These are phyloP conservation scores for Skeletonema grethae DNA, from an alignment of 108 stramenopile species.

Conservation along the genomic window DNA sequence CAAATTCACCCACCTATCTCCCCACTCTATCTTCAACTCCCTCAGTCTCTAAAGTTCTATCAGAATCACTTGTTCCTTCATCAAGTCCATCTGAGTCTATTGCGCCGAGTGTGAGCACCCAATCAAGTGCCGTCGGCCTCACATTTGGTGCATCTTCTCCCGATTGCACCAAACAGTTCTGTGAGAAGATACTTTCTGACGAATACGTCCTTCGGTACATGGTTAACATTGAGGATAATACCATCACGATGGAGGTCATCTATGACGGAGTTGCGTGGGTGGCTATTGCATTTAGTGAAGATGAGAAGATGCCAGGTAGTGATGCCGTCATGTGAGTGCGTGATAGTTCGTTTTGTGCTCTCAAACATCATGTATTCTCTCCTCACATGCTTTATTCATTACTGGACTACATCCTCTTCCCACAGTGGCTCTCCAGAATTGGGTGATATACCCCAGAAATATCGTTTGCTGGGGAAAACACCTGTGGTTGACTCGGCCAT, in stretches of 20 bases:
- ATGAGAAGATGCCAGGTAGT: neutral
- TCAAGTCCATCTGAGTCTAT: neutral
- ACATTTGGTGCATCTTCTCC: neutral
- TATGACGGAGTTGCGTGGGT: neutral
- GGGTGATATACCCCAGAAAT: conserved; percentile 17
- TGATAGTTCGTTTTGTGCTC: conserved; percentile 11
- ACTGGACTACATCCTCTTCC: neutral
- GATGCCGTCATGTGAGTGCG: conserved; percentile 2
- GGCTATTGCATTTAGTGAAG: neutral
- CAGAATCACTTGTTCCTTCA: neutral
- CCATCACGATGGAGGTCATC: neutral
- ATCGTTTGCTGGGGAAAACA: conserved; percentile 7
- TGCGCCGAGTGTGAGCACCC: neutral
- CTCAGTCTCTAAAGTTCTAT: neutral
- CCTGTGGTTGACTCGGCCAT: neutral
- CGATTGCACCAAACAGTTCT: neutral
- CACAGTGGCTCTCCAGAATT: conserved; percentile 22
- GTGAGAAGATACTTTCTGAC: neutral
- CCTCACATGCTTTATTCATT: conserved; percentile 9
- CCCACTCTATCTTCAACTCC: neutral
- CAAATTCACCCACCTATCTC: neutral
- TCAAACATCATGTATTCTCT: conserved; percentile 10
- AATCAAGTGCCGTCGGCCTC: neutral
- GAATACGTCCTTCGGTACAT: neutral
- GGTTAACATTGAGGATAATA: neutral